Base-by-base conservation (phyloP, 306 rosid genomes). In the Begonia masoniana region DNA sequence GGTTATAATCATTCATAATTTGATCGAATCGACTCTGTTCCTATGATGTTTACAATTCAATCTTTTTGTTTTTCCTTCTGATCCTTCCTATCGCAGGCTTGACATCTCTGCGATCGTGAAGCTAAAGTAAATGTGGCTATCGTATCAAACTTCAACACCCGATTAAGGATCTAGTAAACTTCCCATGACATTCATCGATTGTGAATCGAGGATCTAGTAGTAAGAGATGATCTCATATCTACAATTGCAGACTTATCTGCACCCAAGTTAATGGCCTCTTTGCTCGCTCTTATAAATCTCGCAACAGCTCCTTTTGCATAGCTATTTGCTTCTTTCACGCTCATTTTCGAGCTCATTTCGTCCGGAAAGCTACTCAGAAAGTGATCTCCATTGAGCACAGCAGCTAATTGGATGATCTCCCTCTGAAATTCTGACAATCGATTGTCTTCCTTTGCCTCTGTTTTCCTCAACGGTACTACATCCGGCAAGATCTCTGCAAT, bases 211-310 rank as follows among this genome's bases (percentile, higher is more conserved):
- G 96, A 68, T 72, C 99, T 86, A 41, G 99, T 92, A 31, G 99
- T 83, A 72, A 92, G 99, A 41, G 96, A 92, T 6, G 99, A 92
- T 79, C 99, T 86, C 99, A 92, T 92, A 69, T 92, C 96, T 35
- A 92, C 99, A 57, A 92, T 92, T 58, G 99, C 96, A 61, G 99
- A 79, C 23, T 79, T 72, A 52, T 79, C 80, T 4, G 96, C 99
- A 50, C 99, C 99, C 61, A 92, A 62, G 48, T 79, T 81, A 76
- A 81, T 72, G 54, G 99, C 99, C 71, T 83, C 96, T 76, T 83
- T 83, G 79, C 99, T 83, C 36, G 99, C 99, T 66, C 96, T 75
- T 50, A 81, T 68, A 85, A 92, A 92, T 69, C 99, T 77, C 13
- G 88, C 76, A 59, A 86, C 95, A 11, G 99, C 88, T 15, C 93